Evolutionary conservation across 176 grass and related monocot genomes (phyloP), one percentile per base, ranked within the genome.

Genomic region (Themeda triandra): DNA sequence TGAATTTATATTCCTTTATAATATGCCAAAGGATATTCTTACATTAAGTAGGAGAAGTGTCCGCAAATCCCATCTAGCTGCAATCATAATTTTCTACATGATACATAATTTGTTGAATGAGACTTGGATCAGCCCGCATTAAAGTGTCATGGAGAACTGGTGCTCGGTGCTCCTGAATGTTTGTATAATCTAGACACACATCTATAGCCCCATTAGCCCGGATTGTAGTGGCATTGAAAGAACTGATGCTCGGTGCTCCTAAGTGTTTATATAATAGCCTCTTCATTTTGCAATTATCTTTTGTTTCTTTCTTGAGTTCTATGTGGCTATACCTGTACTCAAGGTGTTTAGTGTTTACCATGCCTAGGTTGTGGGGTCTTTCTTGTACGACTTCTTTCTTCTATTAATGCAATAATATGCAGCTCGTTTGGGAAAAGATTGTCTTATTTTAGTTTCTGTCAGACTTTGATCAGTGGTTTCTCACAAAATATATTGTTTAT

Each of bases 71-170:
- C 19, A 21, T 67, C 33, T 75, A 77, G 49, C 51, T 76, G 29
- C 35, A 73, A 66, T 35, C 37, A 80, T 46, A 4, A 10, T 75
- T 69, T 69, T 4, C 37, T 49, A 10, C 30, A 69, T 29, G 71
- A 27, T 27, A 85, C 49, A 84, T 48, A 31, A 56, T 80, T 66
- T 72, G 17, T 68, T 80, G 60, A 88, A 68, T 18, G 15, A 8
- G 30, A 29, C 45, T 72, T 14, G 31, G 42, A 72, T 73, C 27
- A 31, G 56, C 10, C 11, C 6, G 1, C 29, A 44, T 87, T 70
- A 39, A 62, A 66, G 37, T 80, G 62, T 51, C 53, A 69, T 44
- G 2, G 56, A 25, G 56, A 60, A 60, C 23, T 60, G 56, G 56
- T 60, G 56, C 56, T 56, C 17, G 21, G 53, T 23, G 21, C 6